These are phyloP conservation scores for Euclidium syriacum DNA, from an alignment of 345 rosid species.

Conservation along the genomic window DNA sequence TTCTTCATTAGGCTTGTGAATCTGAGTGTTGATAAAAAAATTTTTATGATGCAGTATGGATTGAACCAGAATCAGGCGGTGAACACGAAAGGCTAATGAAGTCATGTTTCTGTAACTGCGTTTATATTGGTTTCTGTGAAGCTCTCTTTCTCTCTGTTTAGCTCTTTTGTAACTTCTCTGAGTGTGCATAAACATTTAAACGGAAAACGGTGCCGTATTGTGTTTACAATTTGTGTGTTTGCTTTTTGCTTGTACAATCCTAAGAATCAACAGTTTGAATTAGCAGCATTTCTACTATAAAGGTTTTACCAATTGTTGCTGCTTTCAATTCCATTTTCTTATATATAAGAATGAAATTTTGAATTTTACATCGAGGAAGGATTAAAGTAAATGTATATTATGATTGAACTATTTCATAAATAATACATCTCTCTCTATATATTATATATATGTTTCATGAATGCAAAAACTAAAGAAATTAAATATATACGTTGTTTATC, in stretches of 20 bases:
- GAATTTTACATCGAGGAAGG: background rate
- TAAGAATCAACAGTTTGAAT: background rate
- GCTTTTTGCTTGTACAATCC: background rate
- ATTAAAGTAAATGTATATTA: background rate
- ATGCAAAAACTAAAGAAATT: constrained; percentile 10
- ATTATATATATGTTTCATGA: constrained; percentile 1
- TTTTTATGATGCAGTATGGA: constrained; percentile 20
- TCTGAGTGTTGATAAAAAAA: background rate
- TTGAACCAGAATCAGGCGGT: constrained; percentile 20
- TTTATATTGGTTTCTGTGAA: constrained; percentile 10
- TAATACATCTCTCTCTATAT: background rate
- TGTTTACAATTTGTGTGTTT: constrained; percentile 9
- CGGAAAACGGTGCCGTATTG: background rate
- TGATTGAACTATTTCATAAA: background rate
- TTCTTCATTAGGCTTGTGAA: background rate
- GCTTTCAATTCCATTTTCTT: background rate
- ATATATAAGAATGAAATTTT: background rate
- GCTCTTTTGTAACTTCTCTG: background rate
- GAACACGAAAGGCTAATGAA: constrained; percentile 27
- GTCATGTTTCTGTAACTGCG: constrained; percentile 11
- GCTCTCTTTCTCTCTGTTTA: background rate
- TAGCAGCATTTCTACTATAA: constrained; percentile 1
- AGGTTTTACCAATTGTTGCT: background rate
- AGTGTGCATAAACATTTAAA: background rate
- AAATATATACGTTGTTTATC: constrained; percentile 12